Conservation (phyloP, 345 rosid genomes). For the Rhizophora apiculata region DNA sequence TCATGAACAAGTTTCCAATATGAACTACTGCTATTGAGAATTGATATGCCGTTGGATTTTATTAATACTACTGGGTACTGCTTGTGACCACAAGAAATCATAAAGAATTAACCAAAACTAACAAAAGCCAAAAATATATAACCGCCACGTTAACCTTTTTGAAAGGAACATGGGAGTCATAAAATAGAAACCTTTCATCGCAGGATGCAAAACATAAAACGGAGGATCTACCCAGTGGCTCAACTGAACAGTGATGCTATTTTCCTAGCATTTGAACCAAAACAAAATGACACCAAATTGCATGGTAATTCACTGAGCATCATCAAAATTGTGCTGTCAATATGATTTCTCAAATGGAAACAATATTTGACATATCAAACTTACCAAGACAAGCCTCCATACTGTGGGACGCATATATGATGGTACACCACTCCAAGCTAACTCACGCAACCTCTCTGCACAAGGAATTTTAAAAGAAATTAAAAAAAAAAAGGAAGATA, state of each 20-base stretch:
- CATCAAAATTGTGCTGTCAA: not conserved
- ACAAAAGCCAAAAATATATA: too few species aligned
- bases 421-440: conserved; percentile 98
- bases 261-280: not conserved
- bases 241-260: not conserved
- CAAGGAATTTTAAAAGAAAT: conserved; percentile 7
- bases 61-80: too few species aligned
- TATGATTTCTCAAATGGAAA: not conserved
- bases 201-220: not conserved
- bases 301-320: not conserved
- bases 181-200: not conserved
- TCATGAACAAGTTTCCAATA: too few species aligned
- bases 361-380: conserved; percentile 18
- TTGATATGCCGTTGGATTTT: too few species aligned
- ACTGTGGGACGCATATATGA: conserved; percentile 82
- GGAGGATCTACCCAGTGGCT: not conserved
- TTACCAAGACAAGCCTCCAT: conserved; percentile 97
- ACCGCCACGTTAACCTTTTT: too few species aligned
- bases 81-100: too few species aligned
- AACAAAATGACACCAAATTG: not conserved
- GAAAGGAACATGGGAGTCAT: not conserved
- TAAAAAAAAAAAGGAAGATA: not conserved
- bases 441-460: conserved; percentile 81
- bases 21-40: too few species aligned
- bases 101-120: too few species aligned